These are phyloP conservation scores for Rhododendron kiyosumense DNA, from an alignment of 148 eudicot species.

Conservation along the genomic window DNA sequence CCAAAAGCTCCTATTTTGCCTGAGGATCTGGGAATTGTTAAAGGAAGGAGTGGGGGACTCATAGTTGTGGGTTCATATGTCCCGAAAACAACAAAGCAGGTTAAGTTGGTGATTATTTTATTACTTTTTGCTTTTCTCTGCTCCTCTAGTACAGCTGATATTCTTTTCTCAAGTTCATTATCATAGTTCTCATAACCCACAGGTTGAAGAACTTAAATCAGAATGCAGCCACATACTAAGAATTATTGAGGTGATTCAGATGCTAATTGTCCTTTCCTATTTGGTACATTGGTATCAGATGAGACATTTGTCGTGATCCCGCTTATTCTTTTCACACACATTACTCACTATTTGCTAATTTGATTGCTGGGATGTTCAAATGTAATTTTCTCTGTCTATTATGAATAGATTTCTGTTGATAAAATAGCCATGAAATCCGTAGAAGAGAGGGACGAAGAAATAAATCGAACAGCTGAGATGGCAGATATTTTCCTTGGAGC, in stretches of 20 bases:
- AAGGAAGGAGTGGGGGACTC: slow-evolving; percentile 74
- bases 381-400: slow-evolving; percentile 16
- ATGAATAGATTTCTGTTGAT: slow-evolving; percentile 68
- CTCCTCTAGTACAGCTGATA: not conserved
- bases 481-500: slow-evolving; percentile 68
- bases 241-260: slow-evolving; percentile 64
- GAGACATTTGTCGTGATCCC: not conserved
- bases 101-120: slow-evolving; percentile 7
- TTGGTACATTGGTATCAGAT: not conserved
- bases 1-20: slow-evolving; percentile 78
- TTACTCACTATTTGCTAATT: not conserved
- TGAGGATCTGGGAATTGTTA: slow-evolving; percentile 53
- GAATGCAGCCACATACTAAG: slow-evolving; percentile 53
- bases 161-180: not conserved
- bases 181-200: slow-evolving; percentile 4
- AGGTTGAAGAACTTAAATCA: slow-evolving; percentile 82
- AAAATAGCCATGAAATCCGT: slow-evolving; percentile 82
- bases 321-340: not conserved
- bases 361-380: not conserved
- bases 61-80: slow-evolving; percentile 97
- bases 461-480: slow-evolving; percentile 56
- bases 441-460: slow-evolving; percentile 84
- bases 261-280: not conserved
- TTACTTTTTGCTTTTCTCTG: not conserved
- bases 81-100: slow-evolving; percentile 98